Base-by-base conservation (phyloP, 306 rosid genomes). In the Cyamopsis tetragonoloba region DNA sequence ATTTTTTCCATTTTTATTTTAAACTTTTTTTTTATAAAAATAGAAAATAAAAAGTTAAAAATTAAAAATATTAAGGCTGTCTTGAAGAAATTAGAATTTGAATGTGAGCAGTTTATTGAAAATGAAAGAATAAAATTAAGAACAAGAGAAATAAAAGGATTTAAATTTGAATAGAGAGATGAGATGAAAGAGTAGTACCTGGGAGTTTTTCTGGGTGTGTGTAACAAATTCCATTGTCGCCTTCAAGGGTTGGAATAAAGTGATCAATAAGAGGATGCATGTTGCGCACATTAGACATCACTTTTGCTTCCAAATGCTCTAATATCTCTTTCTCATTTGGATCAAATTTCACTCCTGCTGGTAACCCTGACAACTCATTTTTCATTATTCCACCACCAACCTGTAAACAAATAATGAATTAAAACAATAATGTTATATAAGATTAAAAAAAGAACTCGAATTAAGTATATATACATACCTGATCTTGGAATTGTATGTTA, bases 201-300 rank as follows among this genome's bases (percentile, higher is more conserved):
- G 97, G 97, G 4, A 91, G 76, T 42, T 85, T 88, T 77, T 91
- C 88, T 26, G 96, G 97, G 72, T 93, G 99, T 0, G 97, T 93
- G 27, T 87, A 93, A 73, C 99, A 93, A 49, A 93, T 93, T 13
- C 97, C 97, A 56, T 91, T 82, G 60, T 81, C 95, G 2, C 88
- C 96, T 15, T 86, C 83, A 60, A 91, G 92, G 0, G 96, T 88
- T 42, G 91, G 91, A 54, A 91, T 91, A 81, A 91, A 91, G 47
- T 88, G 82, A 83, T 86, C 87, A 38, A 88, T 86, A 1, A 91
- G 89, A 1, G 96, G 96, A 81, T 91, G 97, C 11, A 86, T 88
- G 44, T 83, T 88, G 0, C 62, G 64, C 12, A 76, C 71, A 78
- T 88, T 88, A 6, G 81, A 63, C 18, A 81, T 4, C 20, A 83